A percentile compares a stretch with the other conserved stretches of the same genome.
Evolutionary conservation across 208 protist species (phyloP).

Genomic region (Leishmania tropica): DNA sequence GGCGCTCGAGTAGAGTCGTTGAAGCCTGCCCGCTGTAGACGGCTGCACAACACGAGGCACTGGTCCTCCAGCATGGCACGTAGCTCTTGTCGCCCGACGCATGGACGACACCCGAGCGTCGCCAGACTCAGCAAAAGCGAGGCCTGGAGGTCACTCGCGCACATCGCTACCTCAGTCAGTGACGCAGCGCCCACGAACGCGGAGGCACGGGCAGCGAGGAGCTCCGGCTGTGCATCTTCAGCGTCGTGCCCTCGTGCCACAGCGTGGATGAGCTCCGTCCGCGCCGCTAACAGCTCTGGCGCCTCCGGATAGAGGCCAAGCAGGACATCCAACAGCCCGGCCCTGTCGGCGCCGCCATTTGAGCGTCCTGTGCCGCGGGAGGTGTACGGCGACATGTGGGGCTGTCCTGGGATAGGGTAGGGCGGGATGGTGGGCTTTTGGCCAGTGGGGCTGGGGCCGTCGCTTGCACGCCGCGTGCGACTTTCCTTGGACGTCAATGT

Average conservation of each 20-base stretch:
- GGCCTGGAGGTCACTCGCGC: neutral
- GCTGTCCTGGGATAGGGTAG: neutral
- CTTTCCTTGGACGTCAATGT: neutral
- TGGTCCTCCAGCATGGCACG: neutral
- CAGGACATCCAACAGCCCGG: constrained; percentile 20
- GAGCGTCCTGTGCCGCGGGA: neutral
- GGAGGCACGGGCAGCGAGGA: neutral
- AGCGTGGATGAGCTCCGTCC: constrained; percentile 6
- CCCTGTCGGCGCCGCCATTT: neutral
- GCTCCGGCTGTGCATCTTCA: neutral
- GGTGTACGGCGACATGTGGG: neutral
- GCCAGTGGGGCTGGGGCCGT: neutral
- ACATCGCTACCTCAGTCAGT: constrained; percentile 4
- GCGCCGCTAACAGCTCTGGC: constrained; percentile 6
- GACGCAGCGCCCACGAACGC: constrained; percentile 7
- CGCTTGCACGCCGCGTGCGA: neutral
- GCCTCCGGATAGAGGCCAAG: constrained; percentile 13
- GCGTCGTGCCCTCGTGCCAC: neutral
- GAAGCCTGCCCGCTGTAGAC: neutral
- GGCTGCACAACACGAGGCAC: neutral
- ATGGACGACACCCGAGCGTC: constrained; percentile 6
- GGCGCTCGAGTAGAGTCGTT: neutral
- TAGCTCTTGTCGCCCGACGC: constrained; percentile 1
- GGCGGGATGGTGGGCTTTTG: neutral
- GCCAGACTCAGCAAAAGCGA: constrained; percentile 8